Conservation (phyloP, 176 grass and related monocot species). For the Miscanthus lutarioriparius region DNA sequence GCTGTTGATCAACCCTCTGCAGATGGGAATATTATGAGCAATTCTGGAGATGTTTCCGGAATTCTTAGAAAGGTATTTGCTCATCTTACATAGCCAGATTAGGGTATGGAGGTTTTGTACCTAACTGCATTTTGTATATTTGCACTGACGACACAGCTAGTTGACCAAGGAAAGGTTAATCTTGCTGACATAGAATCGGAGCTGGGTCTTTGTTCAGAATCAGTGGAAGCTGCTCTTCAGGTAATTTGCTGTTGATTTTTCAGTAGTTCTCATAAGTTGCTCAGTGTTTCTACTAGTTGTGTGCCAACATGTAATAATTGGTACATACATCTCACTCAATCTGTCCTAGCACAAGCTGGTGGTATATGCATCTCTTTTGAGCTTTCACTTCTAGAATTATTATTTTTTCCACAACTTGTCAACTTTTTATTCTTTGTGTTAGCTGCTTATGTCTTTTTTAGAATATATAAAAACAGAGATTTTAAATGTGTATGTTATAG, state of each 20-base stretch:
- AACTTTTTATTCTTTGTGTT: neutral
- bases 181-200: constrained; percentile 72
- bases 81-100: constrained; percentile 26
- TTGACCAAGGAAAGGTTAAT: constrained; percentile 76
- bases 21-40: constrained; percentile 42
- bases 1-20: constrained; percentile 42
- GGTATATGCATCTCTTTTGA: neutral
- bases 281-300: neutral
- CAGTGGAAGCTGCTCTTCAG: constrained; percentile 68
- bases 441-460: neutral
- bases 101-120: neutral
- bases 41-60: constrained; percentile 56
- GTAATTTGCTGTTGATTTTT: constrained; percentile 40
- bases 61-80: constrained; percentile 74
- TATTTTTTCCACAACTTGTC: neutral
- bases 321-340: neutral
- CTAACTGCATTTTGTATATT: constrained; percentile 38
- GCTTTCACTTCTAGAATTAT: neutral
- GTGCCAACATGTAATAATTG: neutral
- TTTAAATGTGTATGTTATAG: neutral
- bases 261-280: neutral
- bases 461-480: neutral
- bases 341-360: neutral
- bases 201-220: constrained; percentile 66
- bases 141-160: constrained; percentile 52